Percentiles rank a stretch among this genome's conserved stretches.
Conservation (phyloP, 495 filamentous ascomycete genomes). For the Elasticomyces elasticus region DNA sequence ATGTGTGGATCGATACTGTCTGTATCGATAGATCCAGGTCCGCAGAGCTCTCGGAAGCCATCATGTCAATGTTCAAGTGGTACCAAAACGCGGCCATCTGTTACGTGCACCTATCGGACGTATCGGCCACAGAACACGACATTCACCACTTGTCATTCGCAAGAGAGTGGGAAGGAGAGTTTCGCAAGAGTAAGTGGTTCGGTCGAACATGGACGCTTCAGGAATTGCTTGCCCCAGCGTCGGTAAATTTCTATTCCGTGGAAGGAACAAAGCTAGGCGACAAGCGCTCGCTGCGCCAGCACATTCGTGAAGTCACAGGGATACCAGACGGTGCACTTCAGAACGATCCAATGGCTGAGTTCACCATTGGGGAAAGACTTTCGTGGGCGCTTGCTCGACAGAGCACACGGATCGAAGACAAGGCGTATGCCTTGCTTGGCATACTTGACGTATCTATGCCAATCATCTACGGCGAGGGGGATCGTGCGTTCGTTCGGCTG, state of each 20-base stretch:
- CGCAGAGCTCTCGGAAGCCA: slow-evolving; percentile 14
- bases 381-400: slow-evolving; percentile 3
- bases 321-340: slow-evolving; percentile 1
- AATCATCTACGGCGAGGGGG: slow-evolving; percentile 10
- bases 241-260: slow-evolving; percentile 6
- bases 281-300: slow-evolving; percentile 1
- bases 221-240: slow-evolving; percentile 12
- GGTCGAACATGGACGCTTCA: slow-evolving; percentile 5
- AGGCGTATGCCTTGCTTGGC: slow-evolving; percentile 18
- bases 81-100: slow-evolving; percentile 10
- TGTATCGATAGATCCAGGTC: slow-evolving; percentile 17
- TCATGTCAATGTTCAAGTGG: slow-evolving; percentile 21
- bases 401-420: slow-evolving; percentile 11
- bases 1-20: slow-evolving; percentile 21
- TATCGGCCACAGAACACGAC: not conserved
- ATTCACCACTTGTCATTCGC: not conserved
- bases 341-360: not conserved
- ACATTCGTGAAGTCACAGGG: not conserved
- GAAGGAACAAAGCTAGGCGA: slow-evolving; percentile 1
- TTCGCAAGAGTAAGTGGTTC: slow-evolving; percentile 12
- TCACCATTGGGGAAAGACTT: not conserved
- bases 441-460: slow-evolving; percentile 10
- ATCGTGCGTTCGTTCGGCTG: not conserved
- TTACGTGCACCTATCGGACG: slow-evolving; percentile 18
- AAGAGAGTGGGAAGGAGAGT: not conserved